Evolutionary conservation across 2,329 filamentous ascomycete genomes (phyloP).

Genomic region (Onygenales sp.): DNA sequence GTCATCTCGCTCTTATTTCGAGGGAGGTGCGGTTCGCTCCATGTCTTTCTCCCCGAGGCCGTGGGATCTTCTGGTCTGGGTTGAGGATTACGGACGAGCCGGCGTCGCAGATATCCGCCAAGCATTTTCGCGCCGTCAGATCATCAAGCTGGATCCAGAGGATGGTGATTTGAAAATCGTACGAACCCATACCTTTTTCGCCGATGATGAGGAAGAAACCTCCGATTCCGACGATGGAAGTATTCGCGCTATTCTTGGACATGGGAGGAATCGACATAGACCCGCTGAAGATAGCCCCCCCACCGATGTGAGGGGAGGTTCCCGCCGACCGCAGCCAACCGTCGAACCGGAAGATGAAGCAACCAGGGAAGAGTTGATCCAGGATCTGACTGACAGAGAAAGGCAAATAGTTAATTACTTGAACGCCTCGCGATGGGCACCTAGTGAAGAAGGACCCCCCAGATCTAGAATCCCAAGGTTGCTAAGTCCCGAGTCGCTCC

Average conservation of each 20-base stretch:
- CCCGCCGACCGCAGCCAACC: slow-evolving; percentile 7
- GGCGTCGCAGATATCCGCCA: slow-evolving; percentile 40
- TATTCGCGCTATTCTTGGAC: too few species aligned
- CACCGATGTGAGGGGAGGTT: slow-evolving; percentile 18
- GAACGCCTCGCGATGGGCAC: slow-evolving; percentile 31
- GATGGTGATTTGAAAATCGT: slow-evolving; percentile 25
- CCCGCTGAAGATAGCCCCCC: slow-evolving; percentile 9
- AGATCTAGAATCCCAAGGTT: slow-evolving; percentile 22
- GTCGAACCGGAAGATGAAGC: slow-evolving; percentile 14
- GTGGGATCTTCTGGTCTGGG: slow-evolving; percentile 87
- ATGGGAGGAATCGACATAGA: too few species aligned
- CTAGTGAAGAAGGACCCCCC: slow-evolving; percentile 10
- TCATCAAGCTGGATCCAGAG: slow-evolving; percentile 27
- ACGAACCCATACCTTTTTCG: slow-evolving; percentile 19
- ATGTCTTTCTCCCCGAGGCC: slow-evolving; percentile 89
- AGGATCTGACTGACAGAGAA: slow-evolving; percentile 33
- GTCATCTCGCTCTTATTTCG: slow-evolving; percentile 63
- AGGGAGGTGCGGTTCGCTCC: slow-evolving; percentile 71
- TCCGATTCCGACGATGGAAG: slow-evolving; percentile 10
- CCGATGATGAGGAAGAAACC: slow-evolving; percentile 17
- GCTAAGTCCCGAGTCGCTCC: slow-evolving; percentile 18
- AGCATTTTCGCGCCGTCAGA: slow-evolving; percentile 35
- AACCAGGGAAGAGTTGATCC: slow-evolving; percentile 26
- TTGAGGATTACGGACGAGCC: slow-evolving; percentile 61
- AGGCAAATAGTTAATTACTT: slow-evolving; percentile 35